Percentiles rank a stretch among this genome's conserved stretches.
Conservation (phyloP, 2,329 filamentous ascomycete genomes). For the Aspergillus puulaauensis region DNA sequence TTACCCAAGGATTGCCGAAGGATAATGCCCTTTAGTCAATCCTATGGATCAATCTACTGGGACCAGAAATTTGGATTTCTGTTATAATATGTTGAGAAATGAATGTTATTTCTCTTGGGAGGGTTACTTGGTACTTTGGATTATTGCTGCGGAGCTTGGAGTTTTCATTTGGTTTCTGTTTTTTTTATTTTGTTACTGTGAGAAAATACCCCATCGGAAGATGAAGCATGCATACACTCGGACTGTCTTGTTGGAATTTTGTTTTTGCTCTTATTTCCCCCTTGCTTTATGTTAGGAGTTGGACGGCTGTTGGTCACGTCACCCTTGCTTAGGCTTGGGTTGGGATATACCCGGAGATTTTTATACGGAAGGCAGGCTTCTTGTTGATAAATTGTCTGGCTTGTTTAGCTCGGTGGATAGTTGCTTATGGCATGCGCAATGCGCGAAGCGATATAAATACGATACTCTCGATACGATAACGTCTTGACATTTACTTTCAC, state of each 20-base stretch:
- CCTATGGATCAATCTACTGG: neutral
- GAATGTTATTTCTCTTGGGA: neutral
- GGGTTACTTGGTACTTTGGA: neutral
- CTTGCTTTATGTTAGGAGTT: conserved; percentile 8
- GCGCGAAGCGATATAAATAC: neutral
- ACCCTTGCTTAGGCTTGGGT: neutral
- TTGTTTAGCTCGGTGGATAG: neutral
- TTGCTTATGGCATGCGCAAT: neutral
- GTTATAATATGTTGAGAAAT: conserved; percentile 5
- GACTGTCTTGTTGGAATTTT: conserved; percentile 1
- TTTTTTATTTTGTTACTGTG: neutral
- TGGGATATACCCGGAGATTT: conserved; percentile 1
- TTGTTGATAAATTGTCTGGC: conserved; percentile 3
- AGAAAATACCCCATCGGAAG: conserved; percentile 13
- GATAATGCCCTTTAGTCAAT: neutral
- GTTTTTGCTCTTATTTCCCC: neutral
- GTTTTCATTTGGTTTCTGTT: neutral
- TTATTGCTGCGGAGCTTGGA: conserved; percentile 1
- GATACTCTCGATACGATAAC: neutral
- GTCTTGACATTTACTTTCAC: neutral
- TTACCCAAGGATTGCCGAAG: neutral
- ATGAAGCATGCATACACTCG: conserved; percentile 11
- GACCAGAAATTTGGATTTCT: neutral
- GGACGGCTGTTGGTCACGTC: neutral
- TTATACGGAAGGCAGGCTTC: neutral